Evolutionary conservation across 208 protist species (phyloP).

Genomic region (Acanthamoeba sp.): DNA sequence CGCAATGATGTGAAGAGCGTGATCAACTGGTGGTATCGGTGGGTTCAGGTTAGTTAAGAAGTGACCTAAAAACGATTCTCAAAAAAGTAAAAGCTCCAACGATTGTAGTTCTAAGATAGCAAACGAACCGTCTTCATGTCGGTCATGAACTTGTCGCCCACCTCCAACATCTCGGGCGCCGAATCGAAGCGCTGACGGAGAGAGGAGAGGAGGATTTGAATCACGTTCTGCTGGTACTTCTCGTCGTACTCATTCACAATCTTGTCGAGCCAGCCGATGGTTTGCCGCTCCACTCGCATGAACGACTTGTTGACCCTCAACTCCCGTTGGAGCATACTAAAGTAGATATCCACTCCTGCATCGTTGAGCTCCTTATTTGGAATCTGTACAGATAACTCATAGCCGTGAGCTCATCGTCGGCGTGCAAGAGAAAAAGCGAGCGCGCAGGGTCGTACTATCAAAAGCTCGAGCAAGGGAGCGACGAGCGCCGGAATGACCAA

Average conservation of each 20-base stretch:
- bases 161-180: slow-evolving; percentile 76
- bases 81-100: too few relatives aligned
- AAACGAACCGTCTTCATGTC: slow-evolving; percentile 46
- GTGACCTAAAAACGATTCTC: too few relatives aligned
- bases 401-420: too few relatives aligned
- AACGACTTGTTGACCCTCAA: slow-evolving; percentile 56
- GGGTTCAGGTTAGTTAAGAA: not conserved
- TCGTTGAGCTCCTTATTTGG: slow-evolving; percentile 15
- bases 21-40: slow-evolving; percentile 2
- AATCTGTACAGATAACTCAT: slow-evolving; percentile 35
- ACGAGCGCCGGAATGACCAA: slow-evolving; percentile 29
- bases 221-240: not conserved
- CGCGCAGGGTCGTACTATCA: not conserved
- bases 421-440: not conserved
- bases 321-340: slow-evolving; percentile 43
- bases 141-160: slow-evolving; percentile 69
- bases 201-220: slow-evolving; percentile 53
- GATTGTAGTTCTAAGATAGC: not conserved
- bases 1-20: slow-evolving; percentile 33
- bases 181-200: slow-evolving; percentile 76
- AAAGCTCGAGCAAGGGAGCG: not conserved
- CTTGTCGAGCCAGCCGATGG: slow-evolving; percentile 50
- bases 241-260: slow-evolving; percentile 63
- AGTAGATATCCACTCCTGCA: slow-evolving; percentile 57
- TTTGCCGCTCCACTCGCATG: slow-evolving; percentile 34